phyloP scores from a whole-genome alignment of 2,329 filamentous ascomycete genomes.

The Neospermospora avenae region DNA sequence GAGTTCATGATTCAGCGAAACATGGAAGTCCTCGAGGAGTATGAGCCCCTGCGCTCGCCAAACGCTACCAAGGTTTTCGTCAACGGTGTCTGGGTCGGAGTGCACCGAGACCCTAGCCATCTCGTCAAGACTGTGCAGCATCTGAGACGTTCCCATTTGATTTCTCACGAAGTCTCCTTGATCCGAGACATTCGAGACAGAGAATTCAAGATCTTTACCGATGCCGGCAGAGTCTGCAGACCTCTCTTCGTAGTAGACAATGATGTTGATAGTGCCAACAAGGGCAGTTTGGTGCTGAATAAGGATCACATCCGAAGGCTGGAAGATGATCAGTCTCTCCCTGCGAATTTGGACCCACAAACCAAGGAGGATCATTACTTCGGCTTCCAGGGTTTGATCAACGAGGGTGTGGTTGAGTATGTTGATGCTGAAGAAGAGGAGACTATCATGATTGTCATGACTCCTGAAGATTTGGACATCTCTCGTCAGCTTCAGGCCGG shows the following conservation, averaged over 20 bases:
- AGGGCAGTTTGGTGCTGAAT: constrained; percentile 75
- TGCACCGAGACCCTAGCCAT: constrained; percentile 84
- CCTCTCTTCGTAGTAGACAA: constrained; percentile 93
- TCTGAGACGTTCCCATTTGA: constrained; percentile 74
- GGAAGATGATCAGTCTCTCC: constrained; percentile 67
- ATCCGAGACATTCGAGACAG: constrained; percentile 95
- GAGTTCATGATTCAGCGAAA: constrained; percentile 95
- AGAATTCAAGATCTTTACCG: constrained; percentile 98
- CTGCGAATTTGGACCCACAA: constrained; percentile 55
- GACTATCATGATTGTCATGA: constrained; percentile 99
- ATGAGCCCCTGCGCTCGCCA: constrained; percentile 78
- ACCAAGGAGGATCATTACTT: constrained; percentile 60
- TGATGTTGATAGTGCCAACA: constrained; percentile 68
- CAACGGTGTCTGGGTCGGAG: constrained; percentile 96
- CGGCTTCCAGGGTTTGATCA: constrained; percentile 85
- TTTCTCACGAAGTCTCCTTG: constrained; percentile 90
- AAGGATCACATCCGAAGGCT: constrained; percentile 79
- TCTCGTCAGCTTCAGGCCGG: constrained; percentile 69
- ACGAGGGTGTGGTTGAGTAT: constrained; percentile 87
- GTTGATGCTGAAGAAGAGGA: constrained; percentile 98
- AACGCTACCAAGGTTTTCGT: constrained; percentile 97
- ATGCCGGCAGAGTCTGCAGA: constrained; percentile 91
- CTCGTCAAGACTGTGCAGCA: constrained; percentile 76
- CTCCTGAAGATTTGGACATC: constrained; percentile 85
- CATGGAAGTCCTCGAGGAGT: constrained; percentile 97